A percentile compares a stretch with the other conserved stretches of the same genome.
Conservation (phyloP, 2,329 filamentous ascomycete species). For the Fusarium redolens region DNA sequence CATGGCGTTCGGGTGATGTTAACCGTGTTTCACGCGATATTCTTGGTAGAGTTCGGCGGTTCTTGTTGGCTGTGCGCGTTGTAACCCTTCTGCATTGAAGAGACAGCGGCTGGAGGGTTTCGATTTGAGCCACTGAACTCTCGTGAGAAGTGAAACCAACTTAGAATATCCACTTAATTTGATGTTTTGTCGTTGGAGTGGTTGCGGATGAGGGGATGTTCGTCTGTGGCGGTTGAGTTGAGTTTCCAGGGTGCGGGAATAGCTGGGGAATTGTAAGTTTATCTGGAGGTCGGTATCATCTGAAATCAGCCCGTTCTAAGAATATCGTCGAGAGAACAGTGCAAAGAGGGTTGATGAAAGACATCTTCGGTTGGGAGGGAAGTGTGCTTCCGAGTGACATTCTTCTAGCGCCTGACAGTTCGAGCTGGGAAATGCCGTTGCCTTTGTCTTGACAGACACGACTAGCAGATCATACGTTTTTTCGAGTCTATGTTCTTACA, state of each 20-base stretch:
- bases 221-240: background rate
- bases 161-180: background rate
- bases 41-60: background rate
- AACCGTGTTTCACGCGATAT: conserved; percentile 5
- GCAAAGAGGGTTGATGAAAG: background rate
- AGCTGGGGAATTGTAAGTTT: background rate
- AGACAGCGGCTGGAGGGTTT: conserved; percentile 2
- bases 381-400: background rate
- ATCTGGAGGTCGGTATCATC: background rate
- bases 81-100: background rate
- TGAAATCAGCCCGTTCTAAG: background rate
- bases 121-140: conserved; percentile 5
- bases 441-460: background rate
- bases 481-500: background rate
- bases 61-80: background rate
- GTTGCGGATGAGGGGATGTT: background rate
- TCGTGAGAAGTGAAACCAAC: background rate
- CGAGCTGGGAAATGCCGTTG: background rate
- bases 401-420: background rate
- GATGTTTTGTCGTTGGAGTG: background rate
- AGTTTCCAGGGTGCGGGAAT: background rate
- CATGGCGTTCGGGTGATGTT: background rate
- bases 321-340: background rate
- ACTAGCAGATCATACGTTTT: background rate
- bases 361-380: background rate